Base-by-base conservation (phyloP, 2,329 filamentous ascomycete species). In the Aspergillus ochraceus region DNA sequence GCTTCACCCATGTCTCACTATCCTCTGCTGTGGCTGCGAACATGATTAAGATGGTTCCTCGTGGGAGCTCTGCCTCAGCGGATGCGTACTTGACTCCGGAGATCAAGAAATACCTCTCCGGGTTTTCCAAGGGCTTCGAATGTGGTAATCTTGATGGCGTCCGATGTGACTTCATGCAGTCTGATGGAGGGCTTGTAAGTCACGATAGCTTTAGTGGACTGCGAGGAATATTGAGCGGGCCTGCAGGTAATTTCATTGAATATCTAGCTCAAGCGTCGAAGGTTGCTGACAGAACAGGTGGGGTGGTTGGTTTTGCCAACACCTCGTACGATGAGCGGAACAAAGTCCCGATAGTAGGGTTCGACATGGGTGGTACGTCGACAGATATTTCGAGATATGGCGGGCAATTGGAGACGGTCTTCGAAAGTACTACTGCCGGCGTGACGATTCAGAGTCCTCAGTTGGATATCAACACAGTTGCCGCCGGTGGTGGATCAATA, bases 331-430 rank as follows among this genome's bases (percentile, higher is more conserved):
- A 97, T 66, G 83, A 88, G 0, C 80, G 88, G 59, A 93, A 90
- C 0, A 89, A 86, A 69, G 90, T 86, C 2, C 91, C 92, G 0
- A 89, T 96, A 6, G 96, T 97, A 69, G 92, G 92, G 0, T 96
- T 97, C 69, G 92, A 96, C 70, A 97, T 96, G 92, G 91, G 91
- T 49, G 92, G 92, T 17, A 97, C 92, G 0, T 92, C 88, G 62
- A 97, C 92, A 1, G 92, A 97, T 75, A 91, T 96, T 11, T 94
- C 90, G 52, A 83, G 92, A 54, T 96, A 94, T 68, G 90, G 89
- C 56, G 92, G 92, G 26, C 83, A 90, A 55, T 96, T 96, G 69
- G 92, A 96, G 68, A 92, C 96, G 71, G 91, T 95, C 1, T 96
- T 96, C 66, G 54, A 56, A 26, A 56, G 22, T 4, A 22, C n/a